These are phyloP conservation scores for Apiotrichum gamsii DNA, from an alignment of 1,284 basidiomycete species.

Conservation along the genomic window DNA sequence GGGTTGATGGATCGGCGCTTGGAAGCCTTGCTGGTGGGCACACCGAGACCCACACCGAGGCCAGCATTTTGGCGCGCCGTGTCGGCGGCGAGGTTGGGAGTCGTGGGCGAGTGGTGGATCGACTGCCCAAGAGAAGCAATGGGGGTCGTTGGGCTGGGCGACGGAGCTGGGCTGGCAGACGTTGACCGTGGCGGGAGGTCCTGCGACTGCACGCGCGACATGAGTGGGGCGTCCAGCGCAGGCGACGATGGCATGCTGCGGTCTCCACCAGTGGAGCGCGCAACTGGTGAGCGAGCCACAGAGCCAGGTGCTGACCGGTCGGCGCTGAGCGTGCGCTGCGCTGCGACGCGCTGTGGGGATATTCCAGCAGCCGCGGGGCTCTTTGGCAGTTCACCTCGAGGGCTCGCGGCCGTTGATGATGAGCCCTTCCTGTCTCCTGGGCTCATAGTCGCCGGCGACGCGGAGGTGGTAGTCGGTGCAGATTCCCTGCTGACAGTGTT, in stretches of 20 bases:
- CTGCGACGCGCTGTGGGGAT: not conserved
- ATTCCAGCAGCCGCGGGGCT: too few relatives aligned
- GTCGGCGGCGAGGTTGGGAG: not conserved
- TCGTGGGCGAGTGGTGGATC: not conserved
- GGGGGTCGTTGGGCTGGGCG: not conserved
- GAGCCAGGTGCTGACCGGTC: not conserved
- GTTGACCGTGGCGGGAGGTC: not conserved
- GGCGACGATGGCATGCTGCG: constrained; percentile 5
- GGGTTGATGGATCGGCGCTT: constrained; percentile 47
- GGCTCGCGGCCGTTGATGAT: too few relatives aligned
- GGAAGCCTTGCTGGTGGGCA: constrained; percentile 38
- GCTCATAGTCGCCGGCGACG: too few relatives aligned
- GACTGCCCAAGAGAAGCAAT: not conserved
- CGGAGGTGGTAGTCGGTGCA: too few relatives aligned
- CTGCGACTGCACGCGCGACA: not conserved
- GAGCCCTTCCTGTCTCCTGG: too few relatives aligned
- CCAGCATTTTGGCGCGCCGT: constrained; percentile 9
- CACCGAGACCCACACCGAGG: constrained; percentile 32
- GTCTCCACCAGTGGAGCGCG: not conserved
- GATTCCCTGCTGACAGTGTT: not conserved
- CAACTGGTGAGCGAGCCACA: too few relatives aligned
- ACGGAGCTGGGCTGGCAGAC: not conserved
- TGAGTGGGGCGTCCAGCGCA: not conserved
- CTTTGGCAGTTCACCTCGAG: too few relatives aligned
- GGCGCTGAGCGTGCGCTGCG: not conserved